Conservation (phyloP, 2,329 filamentous ascomycete genomes). For the Parascedosporium putredinis region DNA sequence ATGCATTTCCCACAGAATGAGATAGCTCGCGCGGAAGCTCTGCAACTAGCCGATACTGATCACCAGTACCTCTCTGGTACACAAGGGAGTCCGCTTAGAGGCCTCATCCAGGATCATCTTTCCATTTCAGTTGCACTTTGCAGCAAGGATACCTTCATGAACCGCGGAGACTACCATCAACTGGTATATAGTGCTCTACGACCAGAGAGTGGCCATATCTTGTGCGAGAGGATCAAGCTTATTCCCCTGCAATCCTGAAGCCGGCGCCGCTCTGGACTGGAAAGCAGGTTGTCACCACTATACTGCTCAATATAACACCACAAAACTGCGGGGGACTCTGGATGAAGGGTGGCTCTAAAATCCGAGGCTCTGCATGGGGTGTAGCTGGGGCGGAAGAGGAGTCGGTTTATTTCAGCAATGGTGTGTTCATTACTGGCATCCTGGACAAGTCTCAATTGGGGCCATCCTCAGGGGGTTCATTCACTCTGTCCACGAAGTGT, state of each 20-base stretch:
- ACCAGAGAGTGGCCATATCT: conserved; percentile 82
- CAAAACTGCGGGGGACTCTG: conserved; percentile 64
- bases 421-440: conserved; percentile 81
- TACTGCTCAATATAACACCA: conserved; percentile 85
- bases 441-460: conserved; percentile 94
- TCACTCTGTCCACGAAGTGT: conserved; percentile 86
- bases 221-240: conserved; percentile 70
- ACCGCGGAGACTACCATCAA: conserved; percentile 79
- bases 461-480: conserved; percentile 78
- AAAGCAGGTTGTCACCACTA: conserved; percentile 88
- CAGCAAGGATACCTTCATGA: conserved; percentile 85
- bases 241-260: conserved; percentile 72
- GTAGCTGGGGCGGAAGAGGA: conserved; percentile 61
- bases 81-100: conserved; percentile 83
- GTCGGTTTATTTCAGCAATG: conserved; percentile 70
- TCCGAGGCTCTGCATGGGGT: conserved; percentile 73
- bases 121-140: conserved; percentile 89
- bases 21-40: conserved; percentile 80
- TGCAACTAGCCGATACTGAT: conserved; percentile 90
- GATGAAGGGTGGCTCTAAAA: conserved; percentile 68
- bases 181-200: conserved; percentile 84
- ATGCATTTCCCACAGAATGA: conserved; percentile 99
- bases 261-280: conserved; percentile 82
- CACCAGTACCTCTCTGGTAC: conserved; percentile 95
- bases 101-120: conserved; percentile 96